Conservation (phyloP, 129 eudicot genomes). For the Pulicaria dysenterica region DNA sequence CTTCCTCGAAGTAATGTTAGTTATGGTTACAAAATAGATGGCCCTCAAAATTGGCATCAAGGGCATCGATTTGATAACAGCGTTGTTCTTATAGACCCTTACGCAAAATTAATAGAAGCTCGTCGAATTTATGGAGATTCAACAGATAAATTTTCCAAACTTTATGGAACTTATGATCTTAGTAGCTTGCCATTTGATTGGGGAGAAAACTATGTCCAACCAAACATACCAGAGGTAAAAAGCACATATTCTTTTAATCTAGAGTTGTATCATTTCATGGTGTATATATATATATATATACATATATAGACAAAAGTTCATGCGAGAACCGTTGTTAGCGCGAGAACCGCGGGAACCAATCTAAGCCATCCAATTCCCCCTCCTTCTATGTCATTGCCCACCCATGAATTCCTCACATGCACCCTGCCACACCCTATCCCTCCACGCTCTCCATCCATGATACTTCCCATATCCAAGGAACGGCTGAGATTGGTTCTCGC, state of each 20-base stretch:
- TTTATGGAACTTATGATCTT: constrained; percentile 86
- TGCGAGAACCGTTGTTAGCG: too few species aligned
- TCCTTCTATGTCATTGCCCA: too few species aligned
- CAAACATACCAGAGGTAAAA: constrained; percentile 89
- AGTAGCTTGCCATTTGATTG: constrained; percentile 79
- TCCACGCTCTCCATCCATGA: too few species aligned
- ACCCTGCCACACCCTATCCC: too few species aligned
- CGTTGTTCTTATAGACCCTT: constrained; percentile 79
- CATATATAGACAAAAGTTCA: too few species aligned
- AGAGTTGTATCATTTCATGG: too few species aligned
- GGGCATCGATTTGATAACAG: constrained; percentile 93
- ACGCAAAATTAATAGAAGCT: constrained; percentile 88
- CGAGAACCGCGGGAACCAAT: too few species aligned
- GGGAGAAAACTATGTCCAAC: constrained; percentile 79
- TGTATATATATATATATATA: too few species aligned
- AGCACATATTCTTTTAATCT: background rate
- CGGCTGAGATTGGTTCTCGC: too few species aligned
- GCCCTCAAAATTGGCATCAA: constrained; percentile 78
- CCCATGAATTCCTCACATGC: too few species aligned
- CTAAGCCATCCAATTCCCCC: too few species aligned
- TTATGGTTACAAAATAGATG: constrained; percentile 86
- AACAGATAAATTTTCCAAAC: constrained; percentile 50
- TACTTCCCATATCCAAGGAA: too few species aligned
- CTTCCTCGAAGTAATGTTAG: constrained; percentile 62
- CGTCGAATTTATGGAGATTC: constrained; percentile 80